Conservation (phyloP, 2,329 filamentous ascomycete genomes). For the Fusarium buharicum region DNA sequence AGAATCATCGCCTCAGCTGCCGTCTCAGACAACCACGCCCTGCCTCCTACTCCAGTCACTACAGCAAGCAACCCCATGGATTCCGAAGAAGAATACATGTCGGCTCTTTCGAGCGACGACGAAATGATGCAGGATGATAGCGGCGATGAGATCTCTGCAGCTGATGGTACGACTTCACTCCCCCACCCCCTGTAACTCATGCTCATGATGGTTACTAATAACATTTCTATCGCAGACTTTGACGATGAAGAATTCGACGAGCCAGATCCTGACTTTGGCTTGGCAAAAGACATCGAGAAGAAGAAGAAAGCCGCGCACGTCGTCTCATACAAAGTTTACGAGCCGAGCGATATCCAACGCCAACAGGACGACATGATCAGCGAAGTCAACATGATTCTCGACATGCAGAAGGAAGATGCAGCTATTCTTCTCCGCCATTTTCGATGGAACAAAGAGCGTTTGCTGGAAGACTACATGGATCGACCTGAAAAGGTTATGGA, state of each 20-base stretch:
- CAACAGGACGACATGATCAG: constrained; percentile 88
- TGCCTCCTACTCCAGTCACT: constrained; percentile 69
- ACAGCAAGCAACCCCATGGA: constrained; percentile 77
- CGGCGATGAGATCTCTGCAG: constrained; percentile 73
- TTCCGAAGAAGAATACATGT: constrained; percentile 95
- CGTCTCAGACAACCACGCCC: constrained; percentile 50
- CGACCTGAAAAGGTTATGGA: constrained; percentile 81
- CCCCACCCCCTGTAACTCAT: constrained; percentile 13
- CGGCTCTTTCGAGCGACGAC: constrained; percentile 78
- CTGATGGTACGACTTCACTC: constrained; percentile 56
- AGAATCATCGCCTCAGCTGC: constrained; percentile 67
- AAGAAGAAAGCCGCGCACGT: constrained; percentile 81
- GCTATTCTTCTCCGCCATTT: constrained; percentile 90
- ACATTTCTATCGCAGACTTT: constrained; percentile 58
- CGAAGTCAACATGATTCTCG: constrained; percentile 91
- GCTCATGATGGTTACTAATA: constrained; percentile 27
- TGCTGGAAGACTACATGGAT: constrained; percentile 98
- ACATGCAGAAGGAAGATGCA: constrained; percentile 86
- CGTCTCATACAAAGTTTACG: constrained; percentile 83
- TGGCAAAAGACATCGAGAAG: constrained; percentile 72
- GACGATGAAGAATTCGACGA: constrained; percentile 67
- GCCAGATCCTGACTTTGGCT: constrained; percentile 64
- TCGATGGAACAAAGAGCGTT: constrained; percentile 94
- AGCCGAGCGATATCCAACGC: constrained; percentile 81
- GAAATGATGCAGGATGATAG: constrained; percentile 81